Percentiles rank a stretch among this genome's conserved stretches.
phyloP scores from a whole-genome alignment of 176 grass and related monocot species.

The Oryza australiensis region DNA sequence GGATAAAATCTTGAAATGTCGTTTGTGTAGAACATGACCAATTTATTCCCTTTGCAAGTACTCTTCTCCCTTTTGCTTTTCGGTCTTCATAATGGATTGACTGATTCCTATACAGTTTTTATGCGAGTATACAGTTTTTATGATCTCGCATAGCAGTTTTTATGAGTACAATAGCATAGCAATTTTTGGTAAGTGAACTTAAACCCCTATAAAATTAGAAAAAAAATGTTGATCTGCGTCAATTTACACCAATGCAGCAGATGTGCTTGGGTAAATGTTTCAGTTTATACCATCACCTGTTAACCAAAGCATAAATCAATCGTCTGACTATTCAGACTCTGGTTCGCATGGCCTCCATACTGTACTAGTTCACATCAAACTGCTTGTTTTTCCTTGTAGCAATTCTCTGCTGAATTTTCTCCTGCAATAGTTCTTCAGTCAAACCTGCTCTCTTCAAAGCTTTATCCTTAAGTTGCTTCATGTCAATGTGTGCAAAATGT shows the following conservation, averaged over 20 bases:
- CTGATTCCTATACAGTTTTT: too few species aligned
- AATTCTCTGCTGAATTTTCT: constrained; percentile 35
- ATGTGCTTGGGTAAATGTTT: background rate
- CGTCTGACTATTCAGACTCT: constrained; percentile 12
- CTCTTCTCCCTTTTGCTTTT: too few species aligned
- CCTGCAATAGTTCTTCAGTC: constrained; percentile 42
- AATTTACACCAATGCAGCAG: constrained; percentile 20
- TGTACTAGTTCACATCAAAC: constrained; percentile 47
- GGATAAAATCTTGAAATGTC: too few species aligned
- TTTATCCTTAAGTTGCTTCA: constrained; percentile 35
- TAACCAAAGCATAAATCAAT: background rate
- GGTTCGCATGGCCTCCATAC: constrained; percentile 78
- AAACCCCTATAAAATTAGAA: constrained; percentile 1
- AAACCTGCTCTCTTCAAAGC: constrained; percentile 50
- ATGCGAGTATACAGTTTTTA: too few species aligned
- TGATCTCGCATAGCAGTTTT: too few species aligned
- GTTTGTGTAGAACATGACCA: too few species aligned
- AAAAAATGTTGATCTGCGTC: background rate
- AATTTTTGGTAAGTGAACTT: background rate
- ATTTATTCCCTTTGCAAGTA: too few species aligned
- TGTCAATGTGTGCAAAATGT: too few species aligned
- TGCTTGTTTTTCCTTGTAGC: constrained; percentile 46
- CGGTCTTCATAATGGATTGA: too few species aligned
- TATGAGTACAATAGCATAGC: too few species aligned
- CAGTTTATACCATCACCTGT: constrained; percentile 16